Percentiles rank a stretch among this genome's conserved stretches.
Conservation (phyloP, 441 rosid species). For the Erodium texanum region DNA sequence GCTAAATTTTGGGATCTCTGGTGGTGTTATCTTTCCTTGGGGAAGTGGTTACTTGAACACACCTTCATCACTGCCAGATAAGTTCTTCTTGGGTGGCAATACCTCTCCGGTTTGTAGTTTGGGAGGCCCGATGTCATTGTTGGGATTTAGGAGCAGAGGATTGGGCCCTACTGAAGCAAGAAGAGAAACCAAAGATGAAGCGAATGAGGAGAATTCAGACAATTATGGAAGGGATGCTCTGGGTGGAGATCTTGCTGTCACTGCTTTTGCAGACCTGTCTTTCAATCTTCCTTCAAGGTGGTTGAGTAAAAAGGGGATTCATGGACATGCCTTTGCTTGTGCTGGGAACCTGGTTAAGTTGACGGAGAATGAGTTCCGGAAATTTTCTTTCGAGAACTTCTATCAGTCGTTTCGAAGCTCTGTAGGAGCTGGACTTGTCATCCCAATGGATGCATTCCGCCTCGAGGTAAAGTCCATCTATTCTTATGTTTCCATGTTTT, state of each 20-base stretch:
- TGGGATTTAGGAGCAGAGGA: conserved; percentile 76
- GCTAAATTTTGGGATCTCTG: conserved; percentile 62
- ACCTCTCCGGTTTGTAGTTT: conserved; percentile 60
- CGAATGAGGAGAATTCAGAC: conserved; percentile 26
- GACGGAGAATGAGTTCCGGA: conserved; percentile 53
- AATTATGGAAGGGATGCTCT: conserved; percentile 53
- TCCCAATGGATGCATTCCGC: conserved; percentile 61
- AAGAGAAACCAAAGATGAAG: conserved; percentile 32
- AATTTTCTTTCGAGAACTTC: conserved; percentile 43
- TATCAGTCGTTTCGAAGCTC: conserved; percentile 54
- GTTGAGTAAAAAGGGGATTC: conserved; percentile 71
- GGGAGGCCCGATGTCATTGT: conserved; percentile 72
- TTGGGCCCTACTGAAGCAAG: conserved; percentile 58
- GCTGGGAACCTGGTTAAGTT: conserved; percentile 67
- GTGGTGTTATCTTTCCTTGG: conserved; percentile 71
- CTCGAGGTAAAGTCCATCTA: conserved; percentile 54
- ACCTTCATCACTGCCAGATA: conserved; percentile 67
- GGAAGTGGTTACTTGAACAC: conserved; percentile 48
- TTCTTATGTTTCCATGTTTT: neutral
- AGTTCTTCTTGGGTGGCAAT: conserved; percentile 86
- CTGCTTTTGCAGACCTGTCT: conserved; percentile 82
- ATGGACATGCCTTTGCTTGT: conserved; percentile 74
- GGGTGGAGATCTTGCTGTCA: conserved; percentile 80
- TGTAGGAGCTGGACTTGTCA: conserved; percentile 71
- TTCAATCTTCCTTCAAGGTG: conserved; percentile 78